Base-by-base conservation (phyloP, 2,329 filamentous ascomycete genomes). In the Cryphonectria parasitica region DNA sequence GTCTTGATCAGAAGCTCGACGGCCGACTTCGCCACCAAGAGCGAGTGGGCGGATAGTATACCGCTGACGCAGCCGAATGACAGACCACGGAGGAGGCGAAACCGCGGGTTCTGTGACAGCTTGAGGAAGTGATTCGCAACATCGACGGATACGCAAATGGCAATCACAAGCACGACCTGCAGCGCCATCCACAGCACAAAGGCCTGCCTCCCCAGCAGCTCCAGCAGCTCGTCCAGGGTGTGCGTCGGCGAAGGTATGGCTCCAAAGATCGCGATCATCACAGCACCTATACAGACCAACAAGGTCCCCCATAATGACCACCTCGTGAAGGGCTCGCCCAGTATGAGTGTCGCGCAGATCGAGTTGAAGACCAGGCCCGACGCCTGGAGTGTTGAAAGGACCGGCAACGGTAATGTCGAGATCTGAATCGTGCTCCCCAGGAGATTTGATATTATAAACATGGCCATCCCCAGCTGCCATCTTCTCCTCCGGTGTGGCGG, bases 291-390 rank as follows among this genome's bases (percentile, higher is more conserved):
- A 73, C 93, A 95, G 58, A 98, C 96, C 65, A 99, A 88, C 67
- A 96, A 77, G 1, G 96, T 99, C 52, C 96, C 96, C 77, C 93
- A 88, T 52, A 97, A 86, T n/a, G 95, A 98, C 87, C 94, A 97
- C 79, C 88, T 89, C 67, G 96, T 98, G 82, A 98, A 99, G 5
- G 95, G 93, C 81, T 99, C 95, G 77, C 92, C 91, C 64, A 99
- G 88, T 77, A 98, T 93, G 70, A 98, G 83, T 61, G 94, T 97
- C 73, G 96, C 96, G 86, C 97, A 97, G 80, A 98, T 94, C 70
- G 95, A 97, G 84, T 99, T 99, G 86, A 99, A 99, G 73, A 99
- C 96, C 69, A 99, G 87, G 61, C 96, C 96, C 3, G 95, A 97
- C 25, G 95, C 95, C 83, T 99, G 96, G 52, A 99, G 85, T 0